Conservation (phyloP, 108 stramenopile species). For the Cyclotella cryptica region DNA sequence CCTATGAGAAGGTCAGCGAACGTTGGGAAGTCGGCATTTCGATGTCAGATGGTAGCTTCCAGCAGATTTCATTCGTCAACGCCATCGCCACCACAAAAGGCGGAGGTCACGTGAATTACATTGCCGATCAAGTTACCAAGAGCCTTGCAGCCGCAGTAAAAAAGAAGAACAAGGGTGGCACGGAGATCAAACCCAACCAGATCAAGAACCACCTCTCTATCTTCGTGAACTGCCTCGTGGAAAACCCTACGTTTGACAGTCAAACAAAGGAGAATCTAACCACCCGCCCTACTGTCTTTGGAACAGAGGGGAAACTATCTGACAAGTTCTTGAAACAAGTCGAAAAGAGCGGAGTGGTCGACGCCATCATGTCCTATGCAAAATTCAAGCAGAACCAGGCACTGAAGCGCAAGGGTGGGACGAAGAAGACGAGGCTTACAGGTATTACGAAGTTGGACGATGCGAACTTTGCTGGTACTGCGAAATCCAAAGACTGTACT, state of each 20-base stretch:
- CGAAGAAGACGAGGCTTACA: conserved; percentile 93
- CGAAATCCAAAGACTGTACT: conserved; percentile 91
- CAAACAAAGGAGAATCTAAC: conserved; percentile 99
- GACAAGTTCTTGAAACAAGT: conserved; percentile 91
- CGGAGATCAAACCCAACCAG: conserved; percentile 85
- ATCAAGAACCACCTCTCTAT: conserved; percentile 97
- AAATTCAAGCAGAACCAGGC: conserved; percentile 92
- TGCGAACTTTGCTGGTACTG: conserved; percentile 95
- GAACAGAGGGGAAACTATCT: conserved; percentile 72
- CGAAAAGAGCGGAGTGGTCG: conserved; percentile 94
- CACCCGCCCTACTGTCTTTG: conserved; percentile 79
- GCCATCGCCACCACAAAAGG: conserved; percentile 97
- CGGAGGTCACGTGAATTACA: conserved; percentile 92
- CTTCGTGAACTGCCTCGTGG: conserved; percentile 96
- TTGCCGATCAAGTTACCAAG: conserved; percentile 89
- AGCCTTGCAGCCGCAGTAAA: conserved; percentile 64
- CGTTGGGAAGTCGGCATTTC: conserved; percentile 98
- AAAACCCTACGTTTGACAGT: conserved; percentile 97
- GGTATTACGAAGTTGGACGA: conserved; percentile 97
- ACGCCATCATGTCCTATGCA: conserved; percentile 82
- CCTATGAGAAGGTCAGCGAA: conserved; percentile 86
- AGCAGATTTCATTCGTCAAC: conserved; percentile 98
- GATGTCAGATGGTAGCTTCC: conserved; percentile 85
- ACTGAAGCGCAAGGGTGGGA: conserved; percentile 92
- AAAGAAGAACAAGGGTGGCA: conserved; percentile 96